Evolutionary conservation across 768 basidiomycete species (phyloP), one percentile per base, ranked within the genome.

Genomic region (Psilocybe azurescens): DNA sequence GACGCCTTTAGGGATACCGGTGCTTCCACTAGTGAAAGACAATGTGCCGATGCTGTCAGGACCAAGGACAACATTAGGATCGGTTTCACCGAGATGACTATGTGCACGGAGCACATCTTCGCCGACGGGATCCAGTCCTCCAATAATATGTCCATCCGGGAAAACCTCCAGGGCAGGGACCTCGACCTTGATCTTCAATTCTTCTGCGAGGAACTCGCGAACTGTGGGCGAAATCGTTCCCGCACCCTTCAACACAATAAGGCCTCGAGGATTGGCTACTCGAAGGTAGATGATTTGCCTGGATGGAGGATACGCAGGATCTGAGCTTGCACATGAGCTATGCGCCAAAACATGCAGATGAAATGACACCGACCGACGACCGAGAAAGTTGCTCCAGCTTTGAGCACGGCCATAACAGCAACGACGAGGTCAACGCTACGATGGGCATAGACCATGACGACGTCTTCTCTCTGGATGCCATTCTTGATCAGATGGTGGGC

Each of bases 1-100:
- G 18, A 99, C 97, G n/a, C 97, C 97, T 78, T 99, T 99, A 0
- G 97, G 97, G 50, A 99, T 95, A 30, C 97, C 97, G 0, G 97
- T 99, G 68, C 93, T 95, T 56, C 97, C 97, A 67, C 92, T 95
- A 1, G 97, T 99, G 78, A 99, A 99, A 1, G 93, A 95, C 28
- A 99, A 78, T 0, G 97, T 99, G 0, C 93, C 97, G 32, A 96
- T 81, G 63, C 92, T 95, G 70, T 99, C 97, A 4, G 97, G 97
- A n/a, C 97, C 97, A 5, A 99, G 83, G 5, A 81, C 78, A 30
- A 99, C 84, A 56, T 90, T 87, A 0, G 94, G 94, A 66, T 96
- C 93, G 5, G 83, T 86, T 48, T 85, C 81, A 1, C 83, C 86
- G 10, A 93, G 83, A 52, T 80, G 78, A 0, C 73, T 67, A 47